phyloP scores from a whole-genome alignment of 768 basidiomycete species.

The Boletus vermiculosoides region DNA sequence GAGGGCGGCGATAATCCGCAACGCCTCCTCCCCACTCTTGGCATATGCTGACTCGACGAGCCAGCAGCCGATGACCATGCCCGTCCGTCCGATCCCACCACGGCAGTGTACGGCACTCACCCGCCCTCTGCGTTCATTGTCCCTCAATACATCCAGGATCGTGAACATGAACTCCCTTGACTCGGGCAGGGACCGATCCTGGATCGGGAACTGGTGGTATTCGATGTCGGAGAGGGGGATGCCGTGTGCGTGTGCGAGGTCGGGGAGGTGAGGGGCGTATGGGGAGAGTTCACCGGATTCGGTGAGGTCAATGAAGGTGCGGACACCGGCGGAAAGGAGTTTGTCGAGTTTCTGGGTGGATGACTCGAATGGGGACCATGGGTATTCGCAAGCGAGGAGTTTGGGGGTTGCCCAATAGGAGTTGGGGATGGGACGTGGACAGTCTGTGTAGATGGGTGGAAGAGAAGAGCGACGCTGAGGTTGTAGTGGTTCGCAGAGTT shows the following conservation, averaged over 20 bases:
- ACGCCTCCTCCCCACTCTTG: conserved; percentile 60
- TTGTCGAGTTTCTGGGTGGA: conserved; percentile 70
- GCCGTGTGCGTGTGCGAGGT: conserved; percentile 52
- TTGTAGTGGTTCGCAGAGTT: background rate
- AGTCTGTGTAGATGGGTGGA: conserved; percentile 13
- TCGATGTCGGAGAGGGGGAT: conserved; percentile 57
- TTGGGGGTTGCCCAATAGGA: conserved; percentile 78
- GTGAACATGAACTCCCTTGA: conserved; percentile 55
- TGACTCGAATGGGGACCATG: conserved; percentile 59
- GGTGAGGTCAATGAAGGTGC: conserved; percentile 84
- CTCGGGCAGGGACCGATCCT: conserved; percentile 65
- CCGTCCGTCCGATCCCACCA: conserved; percentile 72
- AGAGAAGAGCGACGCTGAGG: conserved; percentile 21
- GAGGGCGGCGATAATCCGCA: conserved; percentile 60
- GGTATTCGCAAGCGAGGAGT: conserved; percentile 80
- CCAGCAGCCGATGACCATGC: conserved; percentile 70
- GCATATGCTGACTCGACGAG: conserved; percentile 66
- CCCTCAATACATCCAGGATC: conserved; percentile 57
- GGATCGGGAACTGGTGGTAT: conserved; percentile 79
- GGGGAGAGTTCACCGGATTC: conserved; percentile 73
- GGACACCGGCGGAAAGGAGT: conserved; percentile 67
- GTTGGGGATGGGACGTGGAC: conserved; percentile 71
- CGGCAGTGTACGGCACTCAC: conserved; percentile 76
- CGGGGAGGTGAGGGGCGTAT: conserved; percentile 54
- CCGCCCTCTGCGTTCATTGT: conserved; percentile 58